Base-by-base conservation (phyloP, 495 filamentous ascomycete genomes). In the Penicillium chermesinum region DNA sequence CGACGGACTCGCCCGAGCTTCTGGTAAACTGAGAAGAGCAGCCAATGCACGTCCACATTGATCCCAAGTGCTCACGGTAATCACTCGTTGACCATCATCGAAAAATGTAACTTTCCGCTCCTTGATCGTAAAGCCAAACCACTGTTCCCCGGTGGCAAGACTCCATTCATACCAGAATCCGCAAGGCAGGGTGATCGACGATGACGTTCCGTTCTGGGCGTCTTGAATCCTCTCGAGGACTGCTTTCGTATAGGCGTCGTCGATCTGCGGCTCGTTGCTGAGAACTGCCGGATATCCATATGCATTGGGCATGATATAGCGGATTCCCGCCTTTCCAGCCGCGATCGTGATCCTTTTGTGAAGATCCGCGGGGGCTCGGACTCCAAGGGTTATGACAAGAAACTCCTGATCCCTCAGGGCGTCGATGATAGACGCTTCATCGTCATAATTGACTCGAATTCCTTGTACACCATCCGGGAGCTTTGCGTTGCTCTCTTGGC, bases 271-370 rank as follows among this genome's bases (percentile, higher is more conserved):
- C 2, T 69, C 20, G 8, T 40, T 32, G 32, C 1, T 25, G 19
- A 0, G 1, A 35, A 7, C 16, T 2, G 56, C 17, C 41, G 81
- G 76, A 27, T 47, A 44, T 15, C 77, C 76, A 42, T 61, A 86
- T 36, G 70, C 69, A 56, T 85, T 85, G 14, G 85, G 84, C 42
- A 86, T 64, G 49, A 88, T 59, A 64, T 79, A 85, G 0, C 59
- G 63, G 0, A 88, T 78, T 2, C 74, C 76, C 2, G 85, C 84
- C 22, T 75, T 71, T 9, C 73, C 78, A 2, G 85, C 85, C 1
- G 84, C 84, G 2, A 70, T 51, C 44, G 82, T 59, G 49, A 87
- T 71, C 35, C 69, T 68, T 19, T 38, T 44, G 17, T 83, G 75
- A 2, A 63, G 65, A 1, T 74, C 66, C 1, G 44, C 53, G 0